Percentiles rank a stretch among this genome's conserved stretches.
Conservation (phyloP, 1,284 basidiomycete species). For the Malassezia dermatis region DNA sequence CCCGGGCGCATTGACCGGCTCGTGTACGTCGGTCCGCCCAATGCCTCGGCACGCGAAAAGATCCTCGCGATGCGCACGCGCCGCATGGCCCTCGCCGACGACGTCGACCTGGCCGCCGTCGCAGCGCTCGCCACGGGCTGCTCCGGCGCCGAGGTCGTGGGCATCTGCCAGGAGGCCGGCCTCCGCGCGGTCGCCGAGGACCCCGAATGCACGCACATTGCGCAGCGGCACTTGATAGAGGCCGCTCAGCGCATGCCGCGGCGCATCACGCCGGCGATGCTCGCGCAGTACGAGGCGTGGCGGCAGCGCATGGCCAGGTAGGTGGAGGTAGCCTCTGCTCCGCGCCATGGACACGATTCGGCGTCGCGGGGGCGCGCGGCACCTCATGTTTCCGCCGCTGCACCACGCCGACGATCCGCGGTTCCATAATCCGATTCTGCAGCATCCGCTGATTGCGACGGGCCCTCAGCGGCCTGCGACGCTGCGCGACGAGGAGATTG, state of each 20-base stretch:
- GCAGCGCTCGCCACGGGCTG: conserved; percentile 69
- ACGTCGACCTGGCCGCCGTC: conserved; percentile 61
- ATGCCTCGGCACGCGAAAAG: conserved; percentile 64
- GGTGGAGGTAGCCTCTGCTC: background rate
- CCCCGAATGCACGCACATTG: conserved; percentile 65
- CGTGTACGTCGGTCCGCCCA: conserved; percentile 85
- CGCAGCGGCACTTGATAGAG: conserved; percentile 62
- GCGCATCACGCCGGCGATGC: conserved; percentile 74
- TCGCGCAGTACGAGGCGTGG: conserved; percentile 9
- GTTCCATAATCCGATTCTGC: conserved; percentile 13
- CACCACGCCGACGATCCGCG: conserved; percentile 12
- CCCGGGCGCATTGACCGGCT: conserved; percentile 92
- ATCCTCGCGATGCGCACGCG: conserved; percentile 68
- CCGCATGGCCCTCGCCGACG: conserved; percentile 66
- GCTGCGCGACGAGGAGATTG: conserved; percentile 8
- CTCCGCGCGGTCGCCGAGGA: conserved; percentile 77
- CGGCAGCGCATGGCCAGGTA: conserved; percentile 1
- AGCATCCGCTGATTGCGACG: conserved; percentile 10
- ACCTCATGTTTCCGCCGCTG: conserved; percentile 17
- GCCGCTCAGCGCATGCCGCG: conserved; percentile 65
- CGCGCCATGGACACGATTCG: background rate
- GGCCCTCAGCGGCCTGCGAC: conserved; percentile 3
- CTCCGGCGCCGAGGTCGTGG: conserved; percentile 85
- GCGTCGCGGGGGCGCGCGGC: background rate
- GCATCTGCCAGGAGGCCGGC: conserved; percentile 92